Conservation (phyloP, 495 filamentous ascomycete species). For the Friedmanniomyces simplex region DNA sequence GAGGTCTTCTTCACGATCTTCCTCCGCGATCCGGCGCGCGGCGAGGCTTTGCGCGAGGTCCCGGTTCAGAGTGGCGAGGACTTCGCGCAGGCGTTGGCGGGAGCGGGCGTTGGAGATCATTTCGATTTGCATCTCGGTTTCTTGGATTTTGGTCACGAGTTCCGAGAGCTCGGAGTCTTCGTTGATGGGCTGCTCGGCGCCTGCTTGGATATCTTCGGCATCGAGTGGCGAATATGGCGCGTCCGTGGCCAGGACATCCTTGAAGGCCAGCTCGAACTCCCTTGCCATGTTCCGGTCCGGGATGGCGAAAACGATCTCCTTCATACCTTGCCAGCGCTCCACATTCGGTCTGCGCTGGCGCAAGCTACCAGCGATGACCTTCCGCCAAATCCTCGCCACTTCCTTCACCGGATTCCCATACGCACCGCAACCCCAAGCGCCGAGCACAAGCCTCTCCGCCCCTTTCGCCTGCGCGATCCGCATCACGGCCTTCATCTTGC, state of each 20-base stretch:
- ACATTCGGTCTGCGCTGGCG: constrained; percentile 15
- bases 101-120: neutral
- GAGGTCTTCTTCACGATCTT: neutral
- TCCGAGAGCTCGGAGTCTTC: constrained; percentile 1
- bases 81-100: constrained; percentile 3
- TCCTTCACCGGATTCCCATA: constrained; percentile 32
- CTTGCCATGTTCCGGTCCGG: constrained; percentile 24
- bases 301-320: constrained; percentile 43
- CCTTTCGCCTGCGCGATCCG: constrained; percentile 23
- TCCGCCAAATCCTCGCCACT: constrained; percentile 28
- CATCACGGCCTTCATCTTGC: constrained; percentile 33
- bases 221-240: neutral
- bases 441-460: constrained; percentile 28
- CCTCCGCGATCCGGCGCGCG: neutral
- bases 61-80: constrained; percentile 7
- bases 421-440: constrained; percentile 33
- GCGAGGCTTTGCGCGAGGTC: constrained; percentile 6
- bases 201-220: neutral
- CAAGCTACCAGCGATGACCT: constrained; percentile 23
- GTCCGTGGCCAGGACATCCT: constrained; percentile 17
- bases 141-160: constrained; percentile 9
- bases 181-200: neutral
- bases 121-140: constrained; percentile 18
- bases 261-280: constrained; percentile 28
- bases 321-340: constrained; percentile 28